Percentiles rank a stretch among this genome's conserved stretches.
Evolutionary conservation across 2,329 filamentous ascomycete species (phyloP).

Genomic region (Trichoderma pleuroti): DNA sequence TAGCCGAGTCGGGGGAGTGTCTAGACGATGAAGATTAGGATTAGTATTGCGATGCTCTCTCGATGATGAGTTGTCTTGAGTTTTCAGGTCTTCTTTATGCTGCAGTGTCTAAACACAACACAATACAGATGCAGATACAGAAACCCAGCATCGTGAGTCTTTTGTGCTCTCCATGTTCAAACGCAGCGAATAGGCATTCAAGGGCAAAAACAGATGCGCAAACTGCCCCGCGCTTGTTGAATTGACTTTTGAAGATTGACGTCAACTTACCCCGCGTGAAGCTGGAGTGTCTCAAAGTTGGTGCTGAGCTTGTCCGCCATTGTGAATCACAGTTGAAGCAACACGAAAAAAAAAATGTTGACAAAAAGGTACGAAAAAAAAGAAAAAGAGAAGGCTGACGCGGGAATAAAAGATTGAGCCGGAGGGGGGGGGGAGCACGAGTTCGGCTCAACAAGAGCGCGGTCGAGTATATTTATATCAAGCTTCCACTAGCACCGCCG

Average conservation of each 20-base stretch:
- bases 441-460: not conserved
- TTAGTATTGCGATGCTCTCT: not conserved
- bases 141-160: not conserved
- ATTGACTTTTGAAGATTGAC: not conserved
- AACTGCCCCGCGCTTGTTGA: not conserved
- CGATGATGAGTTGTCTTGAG: not conserved
- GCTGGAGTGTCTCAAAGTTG: slow-evolving; percentile 80
- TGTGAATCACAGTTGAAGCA: slow-evolving; percentile 17
- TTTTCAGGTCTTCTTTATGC: not conserved
- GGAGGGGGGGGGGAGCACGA: not conserved
- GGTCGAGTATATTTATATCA: slow-evolving; percentile 5
- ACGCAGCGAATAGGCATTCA: no score
- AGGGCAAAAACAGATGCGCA: not conserved
- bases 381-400: slow-evolving; percentile 21
- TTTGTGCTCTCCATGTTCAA: no score
- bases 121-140: no score
- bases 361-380: not conserved
- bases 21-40: slow-evolving; percentile 43
- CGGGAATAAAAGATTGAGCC: not conserved
- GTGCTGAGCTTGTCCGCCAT: slow-evolving; percentile 46
- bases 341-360: slow-evolving; percentile 22
- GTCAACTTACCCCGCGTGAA: slow-evolving; percentile 70
- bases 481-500: not conserved
- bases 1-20: slow-evolving; percentile 73
- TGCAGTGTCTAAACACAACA: not conserved